These are phyloP conservation scores for Solanum aculeatissimum DNA, from an alignment of 305 asterid species.

Conservation along the genomic window DNA sequence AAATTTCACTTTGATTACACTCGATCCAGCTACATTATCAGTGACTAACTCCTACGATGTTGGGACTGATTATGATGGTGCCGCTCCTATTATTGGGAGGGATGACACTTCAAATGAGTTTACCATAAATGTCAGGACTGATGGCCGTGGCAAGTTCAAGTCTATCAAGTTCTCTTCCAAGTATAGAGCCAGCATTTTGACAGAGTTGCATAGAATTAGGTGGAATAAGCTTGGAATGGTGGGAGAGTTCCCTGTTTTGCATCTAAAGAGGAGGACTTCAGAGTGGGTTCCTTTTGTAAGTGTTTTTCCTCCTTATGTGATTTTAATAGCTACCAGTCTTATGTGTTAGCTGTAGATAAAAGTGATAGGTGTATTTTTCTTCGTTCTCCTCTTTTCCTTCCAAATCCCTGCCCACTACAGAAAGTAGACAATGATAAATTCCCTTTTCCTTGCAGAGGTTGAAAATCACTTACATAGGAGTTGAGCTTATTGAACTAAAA, in stretches of 20 bases:
- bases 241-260: constrained; percentile 80
- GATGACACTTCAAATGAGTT: constrained; percentile 77
- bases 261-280: constrained; percentile 60
- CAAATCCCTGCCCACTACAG: not conserved
- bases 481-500: constrained; percentile 74
- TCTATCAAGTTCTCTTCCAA: constrained; percentile 74
- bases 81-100: constrained; percentile 72
- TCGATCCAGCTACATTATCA: constrained; percentile 72
- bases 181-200: constrained; percentile 80
- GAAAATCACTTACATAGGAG: constrained; percentile 80
- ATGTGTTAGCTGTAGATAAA: not conserved
- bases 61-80: constrained; percentile 76
- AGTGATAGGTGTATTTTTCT: not conserved
- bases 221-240: constrained; percentile 63
- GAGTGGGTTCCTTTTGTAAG: constrained; percentile 86
- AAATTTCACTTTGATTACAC: constrained; percentile 45
- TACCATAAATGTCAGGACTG: constrained; percentile 74
- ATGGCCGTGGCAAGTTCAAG: constrained; percentile 92
- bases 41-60: constrained; percentile 89
- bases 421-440: constrained; percentile 2
- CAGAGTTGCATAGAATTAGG: constrained; percentile 81
- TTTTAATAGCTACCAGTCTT: not conserved
- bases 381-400: not conserved
- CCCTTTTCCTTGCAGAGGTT: constrained; percentile 54
- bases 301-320: not conserved